Evolutionary conservation across 179 eudicot species (phyloP), one percentile per base, ranked within the genome.

Genomic region (Heliamphora ciliata): DNA sequence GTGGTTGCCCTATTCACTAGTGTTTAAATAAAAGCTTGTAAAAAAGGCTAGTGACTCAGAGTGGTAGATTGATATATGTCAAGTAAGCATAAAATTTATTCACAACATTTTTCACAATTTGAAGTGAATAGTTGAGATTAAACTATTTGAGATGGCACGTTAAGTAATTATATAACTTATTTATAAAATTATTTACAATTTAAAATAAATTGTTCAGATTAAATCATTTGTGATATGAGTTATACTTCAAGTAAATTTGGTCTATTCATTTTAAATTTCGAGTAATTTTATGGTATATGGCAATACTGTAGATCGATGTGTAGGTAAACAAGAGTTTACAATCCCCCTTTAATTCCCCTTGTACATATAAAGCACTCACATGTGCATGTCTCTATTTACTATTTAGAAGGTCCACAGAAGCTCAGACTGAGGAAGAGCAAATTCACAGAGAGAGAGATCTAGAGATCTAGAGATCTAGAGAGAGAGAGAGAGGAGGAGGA

Each of bases 381-480:
- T 81, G 83, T 72, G 75, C 74, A 40, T 74, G 79, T 75, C 72
- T 48, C 79, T 81, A 47, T 72, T 60, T 60, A 47, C 79, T 81
- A 47, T 72, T 60, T 60, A 47, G n/a, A 48, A 65, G 46, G 66
- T 14, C 17, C 21, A 50, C 18, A 73, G 58, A 51, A 51, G 44
- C 59, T 2, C 13, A 58, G 11, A 17, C 1, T 21, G 21, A n/a
- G 24, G 1, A 2, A 11, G 9, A 63, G 21, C 40, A 31, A 31
- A 31, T 31, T 31, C 40, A 31, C 40, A 63, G 67, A 63, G 67
- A 63, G 67, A n/a, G 6, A 63, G 55, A 51, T 3, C 1, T 2
- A 15, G 66, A 59, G 13, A 52, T 63, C 67, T 2, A 79, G 75
- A 11, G 21, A 70, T 55, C 70, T 46, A 64, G 44, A 72, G 56